Evolutionary conservation across 2,329 filamentous ascomycete species (phyloP), one percentile per base, ranked within the genome.

Genomic region (Fusarium cyanostomum): DNA sequence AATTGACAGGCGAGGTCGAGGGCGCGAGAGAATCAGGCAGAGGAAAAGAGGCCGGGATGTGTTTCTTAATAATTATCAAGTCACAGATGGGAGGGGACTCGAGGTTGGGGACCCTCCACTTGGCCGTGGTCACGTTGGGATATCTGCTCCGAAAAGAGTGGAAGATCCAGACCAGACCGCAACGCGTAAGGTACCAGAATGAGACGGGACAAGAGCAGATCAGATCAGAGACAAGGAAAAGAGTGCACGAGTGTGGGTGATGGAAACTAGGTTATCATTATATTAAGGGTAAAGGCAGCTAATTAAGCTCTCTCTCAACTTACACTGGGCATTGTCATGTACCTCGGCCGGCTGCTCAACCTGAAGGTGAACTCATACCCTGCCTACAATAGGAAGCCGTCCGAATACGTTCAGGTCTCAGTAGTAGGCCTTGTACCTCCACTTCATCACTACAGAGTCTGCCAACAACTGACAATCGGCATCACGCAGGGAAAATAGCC

Each of bases 41-140:
- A 45, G 39, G 6, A 53, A 52, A 52, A 49, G 42, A 52, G 21
- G 51, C 58, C 50, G 58, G 62, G 62, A 64, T 65, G 58, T 26
- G 61, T 62, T 60, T 57, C 61, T 65, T 64, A 65, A 62, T 65
- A 65, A 65, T 62, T 48, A 58, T 52, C 38, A 42, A 57, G 52
- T 52, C 46, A 39, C 27, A 59, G 37, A 48, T 24, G 46, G 39
- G 31, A 59, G 34, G 42, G 58, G 37, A 60, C 41, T 46, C 16
- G 35, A 53, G 27, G 41, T 30, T 39, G 41, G 44, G 39, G 38
- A 52, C 41, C 62, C 61, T 64, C 61, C 53, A 54, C 34, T 62
- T 64, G 39, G 38, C 28, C 38, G 43, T 33, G 34, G 50, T 31
- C 50, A 46, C 33, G 41, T 45, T 64, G 56, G 61, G 61, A 64